Conservation (phyloP, 805 yeast genomes). For the Metschnikowia bowlesiae region DNA sequence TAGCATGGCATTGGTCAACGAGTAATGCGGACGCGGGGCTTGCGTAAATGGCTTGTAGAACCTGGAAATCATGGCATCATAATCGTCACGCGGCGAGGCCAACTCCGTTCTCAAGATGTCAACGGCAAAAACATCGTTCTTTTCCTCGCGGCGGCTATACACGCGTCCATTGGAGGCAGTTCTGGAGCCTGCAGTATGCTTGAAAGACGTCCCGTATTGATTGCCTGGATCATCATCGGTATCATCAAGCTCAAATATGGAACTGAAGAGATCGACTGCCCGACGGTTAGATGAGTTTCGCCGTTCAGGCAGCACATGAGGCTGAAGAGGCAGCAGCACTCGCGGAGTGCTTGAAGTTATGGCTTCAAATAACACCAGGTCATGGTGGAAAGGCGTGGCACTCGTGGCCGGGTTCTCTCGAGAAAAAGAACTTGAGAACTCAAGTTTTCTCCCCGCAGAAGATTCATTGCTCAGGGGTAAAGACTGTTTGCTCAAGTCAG, state of each 20-base stretch:
- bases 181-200: conserved; percentile 8
- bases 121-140: conserved; percentile 7
- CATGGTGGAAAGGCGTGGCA: background rate
- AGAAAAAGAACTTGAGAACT: too few relatives aligned
- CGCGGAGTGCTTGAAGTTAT: background rate
- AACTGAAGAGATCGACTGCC: conserved; percentile 6
- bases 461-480: too few relatives aligned
- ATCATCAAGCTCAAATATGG: conserved; percentile 13
- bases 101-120: conserved; percentile 9
- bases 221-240: conserved; percentile 11
- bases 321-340: background rate
- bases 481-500: too few relatives aligned
- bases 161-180: conserved; percentile 3
- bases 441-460: too few relatives aligned
- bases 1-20: conserved; percentile 19
- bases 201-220: conserved; percentile 17
- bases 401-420: too few relatives aligned
- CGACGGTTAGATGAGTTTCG: background rate
- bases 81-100: conserved; percentile 13
- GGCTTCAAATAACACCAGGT: background rate
- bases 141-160: background rate
- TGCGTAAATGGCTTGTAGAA: conserved; percentile 20
- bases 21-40: conserved; percentile 15
- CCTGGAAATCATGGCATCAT: conserved; percentile 15
- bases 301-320: background rate